These are phyloP conservation scores for Aspergillus flavus DNA, from an alignment of 2,329 filamentous ascomycete genomes.

Conservation along the genomic window DNA sequence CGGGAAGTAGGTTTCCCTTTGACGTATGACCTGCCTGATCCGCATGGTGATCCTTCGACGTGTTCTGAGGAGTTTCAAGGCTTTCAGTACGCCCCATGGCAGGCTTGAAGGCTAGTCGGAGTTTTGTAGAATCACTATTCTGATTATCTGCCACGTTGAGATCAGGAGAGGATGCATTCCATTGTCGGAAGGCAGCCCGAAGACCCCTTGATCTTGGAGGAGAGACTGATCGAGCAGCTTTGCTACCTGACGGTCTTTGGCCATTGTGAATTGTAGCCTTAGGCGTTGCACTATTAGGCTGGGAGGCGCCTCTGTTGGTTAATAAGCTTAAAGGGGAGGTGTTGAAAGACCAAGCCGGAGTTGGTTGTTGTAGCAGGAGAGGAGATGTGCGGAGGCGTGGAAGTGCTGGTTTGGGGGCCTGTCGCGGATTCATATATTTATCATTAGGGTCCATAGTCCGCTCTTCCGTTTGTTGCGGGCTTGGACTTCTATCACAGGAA, in stretches of 20 bases:
- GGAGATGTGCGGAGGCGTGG: conserved; percentile 51
- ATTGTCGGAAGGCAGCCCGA: conserved; percentile 40
- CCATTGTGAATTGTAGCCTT: conserved; percentile 17
- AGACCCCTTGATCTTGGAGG: conserved; percentile 41
- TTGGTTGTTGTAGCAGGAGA: conserved; percentile 27
- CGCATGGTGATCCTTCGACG: background rate
- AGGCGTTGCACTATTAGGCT: conserved; percentile 34
- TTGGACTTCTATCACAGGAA: conserved; percentile 68
- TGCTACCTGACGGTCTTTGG: conserved; percentile 25
- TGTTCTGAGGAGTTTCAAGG: background rate
- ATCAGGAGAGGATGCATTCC: conserved; percentile 31
- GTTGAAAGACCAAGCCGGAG: conserved; percentile 30
- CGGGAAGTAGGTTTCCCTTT: conserved; percentile 6
- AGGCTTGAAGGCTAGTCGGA: background rate
- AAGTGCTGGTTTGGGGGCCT: conserved; percentile 53
- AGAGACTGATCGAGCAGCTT: conserved; percentile 40
- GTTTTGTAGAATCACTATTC: background rate
- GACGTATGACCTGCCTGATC: background rate
- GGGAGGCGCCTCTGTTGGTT: conserved; percentile 36
- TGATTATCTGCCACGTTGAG: conserved; percentile 13
- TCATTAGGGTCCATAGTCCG: conserved; percentile 78
- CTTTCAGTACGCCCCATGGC: background rate
- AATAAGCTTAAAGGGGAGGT: conserved; percentile 30
- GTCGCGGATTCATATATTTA: conserved; percentile 72
- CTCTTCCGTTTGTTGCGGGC: conserved; percentile 60